Percentiles rank a stretch among this genome's conserved stretches.
phyloP scores from a whole-genome alignment of 2,329 filamentous ascomycete species.

The Pseudogymnoascus pannorum region DNA sequence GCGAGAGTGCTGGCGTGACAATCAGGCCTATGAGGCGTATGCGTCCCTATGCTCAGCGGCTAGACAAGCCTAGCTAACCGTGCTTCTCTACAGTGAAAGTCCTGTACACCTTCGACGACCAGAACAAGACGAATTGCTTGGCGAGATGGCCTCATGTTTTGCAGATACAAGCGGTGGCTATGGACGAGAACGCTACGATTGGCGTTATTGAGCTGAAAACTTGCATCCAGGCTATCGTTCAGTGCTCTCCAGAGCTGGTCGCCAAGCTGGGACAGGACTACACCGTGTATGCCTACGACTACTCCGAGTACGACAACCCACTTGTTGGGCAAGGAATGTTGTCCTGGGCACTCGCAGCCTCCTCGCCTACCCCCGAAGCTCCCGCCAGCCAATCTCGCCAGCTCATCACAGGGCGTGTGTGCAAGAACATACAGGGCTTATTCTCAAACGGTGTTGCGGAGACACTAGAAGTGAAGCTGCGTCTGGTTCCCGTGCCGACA shows the following conservation, averaged over 20 bases:
- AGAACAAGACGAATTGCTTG: conserved; percentile 81
- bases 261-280: conserved; percentile 68
- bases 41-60: conserved; percentile 26
- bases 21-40: conserved; percentile 61
- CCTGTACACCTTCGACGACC: conserved; percentile 89
- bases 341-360: conserved; percentile 64
- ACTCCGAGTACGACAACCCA: conserved; percentile 88
- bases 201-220: conserved; percentile 81
- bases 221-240: conserved; percentile 74
- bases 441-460: conserved; percentile 79
- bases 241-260: conserved; percentile 78
- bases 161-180: conserved; percentile 68
- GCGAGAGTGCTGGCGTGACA: conserved; percentile 45
- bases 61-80: conserved; percentile 16
- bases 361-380: conserved; percentile 47
- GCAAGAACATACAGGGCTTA: conserved; percentile 74
- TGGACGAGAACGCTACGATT: conserved; percentile 64
- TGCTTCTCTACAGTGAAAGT: conserved; percentile 68
- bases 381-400: conserved; percentile 54
- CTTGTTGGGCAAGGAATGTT: conserved; percentile 94
- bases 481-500: conserved; percentile 65
- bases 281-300: conserved; percentile 95
- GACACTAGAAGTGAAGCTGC: conserved; percentile 87
- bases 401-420: conserved; percentile 82
- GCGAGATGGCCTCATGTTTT: conserved; percentile 76